A percentile compares a stretch with the other conserved stretches of the same genome.
These are phyloP conservation scores for Microglena sp. DNA, from an alignment of 139 green algal species.

Conservation along the genomic window DNA sequence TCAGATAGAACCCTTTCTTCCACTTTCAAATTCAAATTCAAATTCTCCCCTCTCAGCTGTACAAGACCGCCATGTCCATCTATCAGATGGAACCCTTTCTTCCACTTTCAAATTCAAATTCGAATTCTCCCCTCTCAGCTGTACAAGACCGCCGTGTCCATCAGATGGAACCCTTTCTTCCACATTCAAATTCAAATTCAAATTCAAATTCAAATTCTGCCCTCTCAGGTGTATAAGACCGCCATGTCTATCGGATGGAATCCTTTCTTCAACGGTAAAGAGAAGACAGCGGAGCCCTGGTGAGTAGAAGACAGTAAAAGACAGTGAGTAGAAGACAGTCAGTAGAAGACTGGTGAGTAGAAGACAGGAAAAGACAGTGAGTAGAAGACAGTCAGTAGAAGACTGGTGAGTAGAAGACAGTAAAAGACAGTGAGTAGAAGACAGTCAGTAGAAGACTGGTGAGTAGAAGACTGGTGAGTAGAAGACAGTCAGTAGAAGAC, in stretches of 20 bases:
- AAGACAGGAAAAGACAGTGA: too few species aligned
- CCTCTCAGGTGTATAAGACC: constrained; percentile 38
- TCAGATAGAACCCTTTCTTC: not conserved
- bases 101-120: not conserved
- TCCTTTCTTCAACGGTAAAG: constrained; percentile 71
- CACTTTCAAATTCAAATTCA: not conserved
- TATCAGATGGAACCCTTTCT: not conserved
- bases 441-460: too few species aligned
- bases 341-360: constrained; percentile 8
- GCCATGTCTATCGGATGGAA: constrained; percentile 80
- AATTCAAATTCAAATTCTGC: too few species aligned
- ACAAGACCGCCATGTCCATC: not conserved
- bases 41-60: not conserved
- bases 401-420: too few species aligned
- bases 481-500: too few species aligned
- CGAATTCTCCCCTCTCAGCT: not conserved
- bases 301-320: too few species aligned
- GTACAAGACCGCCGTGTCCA: not conserved
- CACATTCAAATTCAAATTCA: too few species aligned
- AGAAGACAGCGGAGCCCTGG: constrained; percentile 31
- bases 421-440: too few species aligned
- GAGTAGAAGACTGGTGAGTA: too few species aligned
- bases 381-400: too few species aligned
- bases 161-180: not conserved
- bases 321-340: too few species aligned